These are phyloP conservation scores for Paecilomyces dactylethromorphus DNA, from an alignment of 2,329 filamentous ascomycete species.

Conservation along the genomic window DNA sequence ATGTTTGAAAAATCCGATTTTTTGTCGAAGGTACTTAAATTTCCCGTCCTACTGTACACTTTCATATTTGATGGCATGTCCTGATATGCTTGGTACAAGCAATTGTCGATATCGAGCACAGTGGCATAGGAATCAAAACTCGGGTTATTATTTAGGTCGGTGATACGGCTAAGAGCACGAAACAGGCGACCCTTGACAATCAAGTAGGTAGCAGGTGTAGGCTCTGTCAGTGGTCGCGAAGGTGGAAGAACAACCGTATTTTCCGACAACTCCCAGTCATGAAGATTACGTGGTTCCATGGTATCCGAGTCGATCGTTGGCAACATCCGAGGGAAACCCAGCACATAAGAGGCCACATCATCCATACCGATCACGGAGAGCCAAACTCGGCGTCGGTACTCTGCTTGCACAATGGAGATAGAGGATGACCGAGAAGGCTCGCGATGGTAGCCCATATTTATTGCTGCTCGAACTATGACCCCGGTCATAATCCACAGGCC, in stretches of 20 bases:
- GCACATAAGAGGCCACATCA: constrained; percentile 33
- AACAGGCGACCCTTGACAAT: not conserved
- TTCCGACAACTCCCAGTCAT: constrained; percentile 36
- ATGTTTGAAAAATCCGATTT: not conserved
- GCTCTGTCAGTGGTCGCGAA: constrained; percentile 14
- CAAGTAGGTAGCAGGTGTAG: not conserved
- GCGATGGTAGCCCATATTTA: constrained; percentile 38
- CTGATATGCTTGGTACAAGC: not conserved
- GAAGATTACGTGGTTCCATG: constrained; percentile 33
- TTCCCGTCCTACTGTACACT: constrained; percentile 1
- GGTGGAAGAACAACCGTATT: constrained; percentile 21
- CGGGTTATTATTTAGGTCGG: not conserved
- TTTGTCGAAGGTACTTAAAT: not conserved
- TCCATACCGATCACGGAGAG: constrained; percentile 40
- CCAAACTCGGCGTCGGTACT: constrained; percentile 30
- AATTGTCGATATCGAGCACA: not conserved
- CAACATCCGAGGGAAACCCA: constrained; percentile 34
- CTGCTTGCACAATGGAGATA: constrained; percentile 27
- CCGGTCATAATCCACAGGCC: constrained; percentile 39
- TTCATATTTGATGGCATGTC: not conserved
- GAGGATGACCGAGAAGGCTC: constrained; percentile 26
- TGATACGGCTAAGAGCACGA: not conserved
- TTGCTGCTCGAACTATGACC: constrained; percentile 23
- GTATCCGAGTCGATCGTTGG: constrained; percentile 30
- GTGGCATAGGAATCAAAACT: not conserved